Base-by-base conservation (phyloP, 352 stramenopile species). In the Phytophthora pini region DNA sequence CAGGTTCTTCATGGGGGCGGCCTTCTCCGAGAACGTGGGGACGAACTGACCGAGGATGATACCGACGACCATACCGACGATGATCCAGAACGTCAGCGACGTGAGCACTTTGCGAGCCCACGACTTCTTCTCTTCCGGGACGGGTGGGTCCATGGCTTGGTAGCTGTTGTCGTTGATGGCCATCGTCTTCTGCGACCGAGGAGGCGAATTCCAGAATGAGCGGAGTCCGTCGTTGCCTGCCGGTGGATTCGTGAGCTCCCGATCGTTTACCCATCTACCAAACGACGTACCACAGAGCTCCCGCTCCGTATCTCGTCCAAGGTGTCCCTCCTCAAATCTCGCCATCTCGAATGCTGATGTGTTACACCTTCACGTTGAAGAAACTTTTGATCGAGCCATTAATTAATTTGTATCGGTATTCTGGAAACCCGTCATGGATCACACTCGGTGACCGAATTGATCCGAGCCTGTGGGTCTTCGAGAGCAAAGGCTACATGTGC, bases 71-170 rank as follows among this genome's bases (percentile, higher is more conserved):
- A 80, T 82, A 20, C 64, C 68, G 10, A 72, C 49, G 13, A 87
- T 31, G 60, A 89, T 87, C 80, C 80, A 89, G 49, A 89, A 87
- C 1, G 77, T 85, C 36, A 89, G 57, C 27, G 78, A 86, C 61
- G 76, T 86, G 13, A 84, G 26, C 5, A 80, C 46, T 36, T 75
- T 74, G 49, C 69, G 68, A 1, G 20, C 1, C 11, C 68, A 47
- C 7, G 77, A 72, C 56, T 82, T 80, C 26, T 72, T 76, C 39
- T 41, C 31, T 34, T 34, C 48, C 20, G 61, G 45, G 44, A 40
- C 48, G 2, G 57, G 13, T 15, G 48, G 48, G 12, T 84, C 72
- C 58, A 79, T 70, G 52, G 46, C 48, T 27, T 68, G 44, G 44
- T 84, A 80, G n/a, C 60, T 52, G 46, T 52, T 39, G 26, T 52